phyloP scores from a whole-genome alignment of 345 rosid species.

The Euphorbia tirucalli region DNA sequence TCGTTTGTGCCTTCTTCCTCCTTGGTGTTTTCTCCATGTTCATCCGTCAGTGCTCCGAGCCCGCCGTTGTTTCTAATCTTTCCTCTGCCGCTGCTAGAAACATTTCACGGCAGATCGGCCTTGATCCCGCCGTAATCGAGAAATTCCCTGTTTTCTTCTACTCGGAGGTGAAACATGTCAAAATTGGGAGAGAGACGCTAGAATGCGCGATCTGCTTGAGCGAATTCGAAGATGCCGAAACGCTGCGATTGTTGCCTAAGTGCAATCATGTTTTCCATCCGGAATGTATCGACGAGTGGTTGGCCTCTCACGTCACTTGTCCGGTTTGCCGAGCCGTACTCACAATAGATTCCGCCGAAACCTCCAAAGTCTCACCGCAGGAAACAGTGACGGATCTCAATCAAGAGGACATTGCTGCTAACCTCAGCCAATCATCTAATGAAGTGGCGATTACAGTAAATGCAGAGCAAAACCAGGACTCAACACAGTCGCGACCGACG shows the following conservation, averaged over 20 bases:
- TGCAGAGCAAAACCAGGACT: slow-evolving; percentile 18
- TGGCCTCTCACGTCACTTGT: slow-evolving; percentile 48
- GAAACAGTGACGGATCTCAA: slow-evolving; percentile 18
- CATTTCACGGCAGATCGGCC: slow-evolving; percentile 32
- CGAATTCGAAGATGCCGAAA: slow-evolving; percentile 21
- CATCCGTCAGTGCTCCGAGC: slow-evolving; percentile 27
- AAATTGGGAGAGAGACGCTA: slow-evolving; percentile 40
- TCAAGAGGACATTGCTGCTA: background rate
- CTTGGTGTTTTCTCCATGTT: slow-evolving; percentile 26
- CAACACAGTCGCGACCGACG: background rate
- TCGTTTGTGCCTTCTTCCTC: slow-evolving; percentile 26
- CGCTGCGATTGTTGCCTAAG: slow-evolving; percentile 39
- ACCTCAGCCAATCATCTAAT: slow-evolving; percentile 1
- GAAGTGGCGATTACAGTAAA: slow-evolving; percentile 33
- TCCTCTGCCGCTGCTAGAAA: background rate
- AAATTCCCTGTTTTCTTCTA: slow-evolving; percentile 58
- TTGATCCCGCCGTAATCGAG: slow-evolving; percentile 46
- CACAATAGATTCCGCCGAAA: slow-evolving; percentile 23
- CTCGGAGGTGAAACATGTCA: slow-evolving; percentile 49
- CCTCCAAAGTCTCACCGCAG: background rate
- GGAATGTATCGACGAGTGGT: slow-evolving; percentile 54
- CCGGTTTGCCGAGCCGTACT: slow-evolving; percentile 61
- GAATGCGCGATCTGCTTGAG: slow-evolving; percentile 29
- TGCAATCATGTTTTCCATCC: slow-evolving; percentile 60
- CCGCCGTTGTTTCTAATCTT: background rate